phyloP scores from a whole-genome alignment of 75 land plant species.

The Selaginella tamariscina region DNA sequence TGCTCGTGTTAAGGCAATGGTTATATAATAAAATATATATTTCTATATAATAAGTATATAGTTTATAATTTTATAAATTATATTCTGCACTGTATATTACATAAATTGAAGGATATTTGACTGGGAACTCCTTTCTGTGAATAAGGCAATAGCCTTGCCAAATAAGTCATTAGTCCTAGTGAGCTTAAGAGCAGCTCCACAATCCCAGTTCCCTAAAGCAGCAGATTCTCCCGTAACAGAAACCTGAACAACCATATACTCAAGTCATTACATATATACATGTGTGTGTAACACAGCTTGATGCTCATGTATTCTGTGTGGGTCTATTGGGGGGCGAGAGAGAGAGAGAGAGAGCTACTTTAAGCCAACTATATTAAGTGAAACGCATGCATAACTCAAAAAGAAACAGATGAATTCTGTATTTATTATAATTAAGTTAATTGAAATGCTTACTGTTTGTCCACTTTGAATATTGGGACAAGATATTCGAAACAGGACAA shows the following conservation, averaged over 20 bases:
- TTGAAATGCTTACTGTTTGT: constrained; percentile 36
- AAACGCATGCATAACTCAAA: too few relatives aligned
- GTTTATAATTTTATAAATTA: too few relatives aligned
- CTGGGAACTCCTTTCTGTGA: constrained; percentile 47
- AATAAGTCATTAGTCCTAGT: constrained; percentile 41
- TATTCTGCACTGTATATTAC: too few relatives aligned
- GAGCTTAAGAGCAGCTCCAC: constrained; percentile 45
- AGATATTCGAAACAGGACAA: constrained; percentile 58
- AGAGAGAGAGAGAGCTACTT: too few relatives aligned
- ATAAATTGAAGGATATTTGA: constrained; percentile 59
- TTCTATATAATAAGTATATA: too few relatives aligned
- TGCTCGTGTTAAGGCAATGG: constrained; percentile 13
- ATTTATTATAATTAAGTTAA: too few relatives aligned
- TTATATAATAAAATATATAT: neutral
- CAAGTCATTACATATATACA: too few relatives aligned
- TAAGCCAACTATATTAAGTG: too few relatives aligned
- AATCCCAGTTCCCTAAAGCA: constrained; percentile 58
- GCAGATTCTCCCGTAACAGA: constrained; percentile 50
- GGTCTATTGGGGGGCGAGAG: too few relatives aligned
- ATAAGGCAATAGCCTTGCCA: constrained; percentile 56
- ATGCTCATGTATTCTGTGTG: too few relatives aligned
- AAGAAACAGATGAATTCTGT: too few relatives aligned
- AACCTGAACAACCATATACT: constrained; percentile 32
- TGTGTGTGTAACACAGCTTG: too few relatives aligned
- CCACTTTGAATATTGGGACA: constrained; percentile 48